Conservation (phyloP, 2,329 filamentous ascomycete species). For the Dendrostoma leiphaemia region DNA sequence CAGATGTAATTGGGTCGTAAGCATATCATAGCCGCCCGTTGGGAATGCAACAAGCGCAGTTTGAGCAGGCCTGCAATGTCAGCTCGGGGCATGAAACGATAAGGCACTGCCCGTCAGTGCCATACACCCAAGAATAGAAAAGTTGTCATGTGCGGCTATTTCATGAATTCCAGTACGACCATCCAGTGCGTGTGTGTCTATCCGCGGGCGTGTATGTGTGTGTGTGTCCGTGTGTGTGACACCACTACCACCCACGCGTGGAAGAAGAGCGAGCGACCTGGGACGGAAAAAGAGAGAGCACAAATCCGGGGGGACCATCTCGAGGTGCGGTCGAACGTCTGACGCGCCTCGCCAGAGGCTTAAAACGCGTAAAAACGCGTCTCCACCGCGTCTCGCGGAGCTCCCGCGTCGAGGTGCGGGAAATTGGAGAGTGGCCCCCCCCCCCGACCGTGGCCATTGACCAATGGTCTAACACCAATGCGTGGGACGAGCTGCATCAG, state of each 20-base stretch:
- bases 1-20: not conserved
- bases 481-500: not conserved
- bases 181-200: not conserved
- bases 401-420: too few relatives aligned
- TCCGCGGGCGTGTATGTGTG: too few relatives aligned
- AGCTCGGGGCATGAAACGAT: not conserved
- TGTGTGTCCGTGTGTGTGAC: not conserved
- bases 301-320: not conserved
- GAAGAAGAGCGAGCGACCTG: conserved; percentile 1
- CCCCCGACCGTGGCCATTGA: not conserved
- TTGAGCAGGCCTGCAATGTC: not conserved
- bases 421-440: too few relatives aligned
- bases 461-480: not conserved
- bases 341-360: not conserved
- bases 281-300: not conserved
- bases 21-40: not conserved
- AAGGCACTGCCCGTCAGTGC: not conserved
- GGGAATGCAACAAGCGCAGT: not conserved
- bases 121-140: too few relatives aligned
- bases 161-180: too few relatives aligned
- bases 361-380: not conserved
- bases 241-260: too few relatives aligned
- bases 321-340: not conserved
- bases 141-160: too few relatives aligned
- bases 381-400: too few relatives aligned